A percentile compares a stretch with the other conserved stretches of the same genome.
Evolutionary conservation across 2,329 filamentous ascomycete species (phyloP).

Genomic region (Thermomyces lanuginosus): DNA sequence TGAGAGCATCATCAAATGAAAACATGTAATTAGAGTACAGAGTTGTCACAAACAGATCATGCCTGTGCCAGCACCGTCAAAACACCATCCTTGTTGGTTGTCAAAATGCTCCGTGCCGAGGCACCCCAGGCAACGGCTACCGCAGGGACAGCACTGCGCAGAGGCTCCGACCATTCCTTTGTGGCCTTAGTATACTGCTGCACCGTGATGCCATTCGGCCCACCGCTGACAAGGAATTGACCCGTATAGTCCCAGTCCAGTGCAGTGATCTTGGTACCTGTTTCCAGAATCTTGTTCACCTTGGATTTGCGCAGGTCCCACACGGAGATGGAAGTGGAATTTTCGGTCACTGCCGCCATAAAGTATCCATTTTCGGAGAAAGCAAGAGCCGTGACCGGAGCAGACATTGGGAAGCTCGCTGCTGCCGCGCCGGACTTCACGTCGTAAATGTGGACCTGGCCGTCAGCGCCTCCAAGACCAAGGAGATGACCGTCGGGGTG

Average conservation of each 20-base stretch:
- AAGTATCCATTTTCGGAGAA: slow-evolving; percentile 98
- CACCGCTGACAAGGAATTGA: slow-evolving; percentile 74
- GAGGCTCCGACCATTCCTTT: slow-evolving; percentile 78
- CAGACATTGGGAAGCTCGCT: slow-evolving; percentile 50
- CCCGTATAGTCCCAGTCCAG: slow-evolving; percentile 89
- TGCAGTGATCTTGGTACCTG: slow-evolving; percentile 58
- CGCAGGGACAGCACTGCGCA: slow-evolving; percentile 58
- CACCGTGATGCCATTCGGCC: slow-evolving; percentile 64
- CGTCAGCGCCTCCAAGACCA: slow-evolving; percentile 62
- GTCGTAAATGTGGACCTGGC: slow-evolving; percentile 78
- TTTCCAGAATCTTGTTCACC: slow-evolving; percentile 69
- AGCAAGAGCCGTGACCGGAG: slow-evolving; percentile 55
- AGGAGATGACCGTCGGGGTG: slow-evolving; percentile 95
- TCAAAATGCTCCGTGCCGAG: slow-evolving; percentile 56
- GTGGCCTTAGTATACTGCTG: slow-evolving; percentile 76
- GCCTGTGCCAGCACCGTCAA: slow-evolving; percentile 53
- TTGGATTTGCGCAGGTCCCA: slow-evolving; percentile 84
- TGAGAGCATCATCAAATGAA: slow-evolving; percentile 5
- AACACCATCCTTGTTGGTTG: slow-evolving; percentile 57
- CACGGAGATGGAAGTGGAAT: slow-evolving; percentile 62
- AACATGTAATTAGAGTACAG: slow-evolving; percentile 11
- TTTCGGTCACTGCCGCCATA: slow-evolving; percentile 69
- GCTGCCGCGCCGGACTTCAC: slow-evolving; percentile 63
- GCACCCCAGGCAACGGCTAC: slow-evolving; percentile 63
- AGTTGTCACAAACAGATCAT: slow-evolving; percentile 15